Evolutionary conservation across 305 asterid genomes (phyloP), one percentile per base, ranked within the genome.

Genomic region (Caryopteris hybrid): DNA sequence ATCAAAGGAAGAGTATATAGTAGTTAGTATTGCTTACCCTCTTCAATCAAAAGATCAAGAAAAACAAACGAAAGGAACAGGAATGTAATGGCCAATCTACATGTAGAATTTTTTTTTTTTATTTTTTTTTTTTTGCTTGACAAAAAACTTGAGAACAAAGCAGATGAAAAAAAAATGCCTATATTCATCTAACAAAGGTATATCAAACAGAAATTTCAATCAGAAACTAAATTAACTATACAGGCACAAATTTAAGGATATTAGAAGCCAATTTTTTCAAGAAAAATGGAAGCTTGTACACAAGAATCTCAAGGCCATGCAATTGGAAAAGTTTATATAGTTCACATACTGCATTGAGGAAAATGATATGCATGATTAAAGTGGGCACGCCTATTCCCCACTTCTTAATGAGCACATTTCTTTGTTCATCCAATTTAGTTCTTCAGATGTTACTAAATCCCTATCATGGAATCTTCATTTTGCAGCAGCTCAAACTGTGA

Each of bases 161-260:
- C 5, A 11, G 48, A 74, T 25, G 22, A 36, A 25, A 57, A 68
- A 22, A 5, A 52, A 56, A 46, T 21, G 41, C 29, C 56, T 56
- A 48, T 25, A 22, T 56, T 64, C 56, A 45, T 20, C 6, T 27
- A 14, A 22, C 12, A 6, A 57, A 43, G 21, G 41, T 13, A 18
- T 25, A 12, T 6, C 22, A 47, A 36, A 51, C 6, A 63, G 39
- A 16, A 41, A 57, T 50, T 17, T 27, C 52, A 63, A 48, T 60
- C n/a, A 66, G 21, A 59, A 34, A 43, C 23, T 9, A 59, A 46
- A 62, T 56, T 38, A 41, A 47, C 43, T 12, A 47, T 23, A 14
- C 39, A 65, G 27, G 47, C 4, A 25, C 66, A 55, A 17, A 50
- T 62, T 54, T 52, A 54, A 62, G 48, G 51, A 56, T 47, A 47